Evolutionary conservation across 306 rosid genomes (phyloP), one percentile per base, ranked within the genome.

Genomic region (Hippophae gyantsensis): DNA sequence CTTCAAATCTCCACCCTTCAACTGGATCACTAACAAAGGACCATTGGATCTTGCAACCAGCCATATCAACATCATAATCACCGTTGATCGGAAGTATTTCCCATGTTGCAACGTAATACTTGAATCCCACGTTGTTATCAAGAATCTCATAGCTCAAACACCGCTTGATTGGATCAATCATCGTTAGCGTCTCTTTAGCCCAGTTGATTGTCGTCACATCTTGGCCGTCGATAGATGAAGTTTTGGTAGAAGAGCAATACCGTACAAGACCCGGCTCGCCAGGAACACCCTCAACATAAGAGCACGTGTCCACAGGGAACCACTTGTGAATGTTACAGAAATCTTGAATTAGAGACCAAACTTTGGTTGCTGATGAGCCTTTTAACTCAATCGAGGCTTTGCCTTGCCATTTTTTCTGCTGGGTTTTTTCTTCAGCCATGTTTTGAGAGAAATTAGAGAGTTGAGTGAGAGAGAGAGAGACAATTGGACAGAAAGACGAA

Each of bases 41-140:
- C 90, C 90, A 81, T 49, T 75, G 70, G 9, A 86, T 71, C 81
- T 64, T 65, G 69, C 84, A 83, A 6, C 81, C 87, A n/a, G 6
- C 45, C 13, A 3, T 43, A 13, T 10, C 62, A 49, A 12, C 53
- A 49, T 46, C 49, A 9, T 59, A 70, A 27, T 13, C 54, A 38
- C 51, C 56, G 12, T 52, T 5, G 9, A 64, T 18, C 1, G 83
- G 64, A 9, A 74, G 3, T 0, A 81, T 81, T 53, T 62, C 63
- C 18, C 71, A 1, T 0, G 78, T 76, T 18, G 66, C 77, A 2
- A 79, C 79, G 55, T 80, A 79, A 7, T 76, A 57, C 70, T 69
- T 65, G 14, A 87, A 52, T 11, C 92, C 92, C 6, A 77, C 0
- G 71, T 87, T 87, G 70, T 45, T 72, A 0, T 78, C 92, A 8